Evolutionary conservation across 352 stramenopile genomes (phyloP).

Genomic region (Blastocystis sp.): DNA sequence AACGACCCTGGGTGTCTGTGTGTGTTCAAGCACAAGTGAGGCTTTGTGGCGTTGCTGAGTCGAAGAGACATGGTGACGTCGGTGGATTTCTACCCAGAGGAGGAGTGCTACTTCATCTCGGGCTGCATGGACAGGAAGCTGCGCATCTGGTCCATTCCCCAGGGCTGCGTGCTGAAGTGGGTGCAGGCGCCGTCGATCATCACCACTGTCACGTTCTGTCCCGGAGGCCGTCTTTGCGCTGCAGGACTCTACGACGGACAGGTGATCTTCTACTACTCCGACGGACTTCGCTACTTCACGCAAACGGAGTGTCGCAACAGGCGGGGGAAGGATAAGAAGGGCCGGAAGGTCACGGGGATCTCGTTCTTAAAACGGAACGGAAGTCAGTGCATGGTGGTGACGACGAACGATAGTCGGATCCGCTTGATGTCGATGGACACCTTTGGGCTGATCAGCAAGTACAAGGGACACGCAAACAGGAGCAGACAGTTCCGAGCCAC

Average conservation of each 20-base stretch:
- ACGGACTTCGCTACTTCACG: constrained; percentile 68
- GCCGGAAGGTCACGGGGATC: constrained; percentile 68
- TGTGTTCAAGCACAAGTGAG: constrained; percentile 66
- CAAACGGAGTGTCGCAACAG: constrained; percentile 64
- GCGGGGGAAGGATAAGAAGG: constrained; percentile 65
- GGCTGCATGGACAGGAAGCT: constrained; percentile 68
- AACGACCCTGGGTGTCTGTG: constrained; percentile 65
- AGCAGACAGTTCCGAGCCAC: constrained; percentile 61
- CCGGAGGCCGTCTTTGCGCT: constrained; percentile 24
- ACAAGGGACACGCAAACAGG: constrained; percentile 62
- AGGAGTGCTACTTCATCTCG: constrained; percentile 68
- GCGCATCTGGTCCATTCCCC: constrained; percentile 66
- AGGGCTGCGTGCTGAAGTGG: constrained; percentile 67
- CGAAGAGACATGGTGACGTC: constrained; percentile 66
- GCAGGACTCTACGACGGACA: constrained; percentile 67
- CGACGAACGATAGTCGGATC: constrained; percentile 68
- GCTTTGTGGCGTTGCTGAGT: not conserved
- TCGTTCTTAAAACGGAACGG: constrained; percentile 64
- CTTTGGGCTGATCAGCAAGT: constrained; percentile 66
- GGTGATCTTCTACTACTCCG: constrained; percentile 68
- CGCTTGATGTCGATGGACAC: constrained; percentile 67
- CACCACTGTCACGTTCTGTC: constrained; percentile 60
- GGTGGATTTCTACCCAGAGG: constrained; percentile 67
- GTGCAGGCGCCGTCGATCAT: constrained; percentile 64
- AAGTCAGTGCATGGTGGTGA: constrained; percentile 66